Base-by-base conservation (phyloP, 2,329 filamentous ascomycete species). In the Alternaria panax region DNA sequence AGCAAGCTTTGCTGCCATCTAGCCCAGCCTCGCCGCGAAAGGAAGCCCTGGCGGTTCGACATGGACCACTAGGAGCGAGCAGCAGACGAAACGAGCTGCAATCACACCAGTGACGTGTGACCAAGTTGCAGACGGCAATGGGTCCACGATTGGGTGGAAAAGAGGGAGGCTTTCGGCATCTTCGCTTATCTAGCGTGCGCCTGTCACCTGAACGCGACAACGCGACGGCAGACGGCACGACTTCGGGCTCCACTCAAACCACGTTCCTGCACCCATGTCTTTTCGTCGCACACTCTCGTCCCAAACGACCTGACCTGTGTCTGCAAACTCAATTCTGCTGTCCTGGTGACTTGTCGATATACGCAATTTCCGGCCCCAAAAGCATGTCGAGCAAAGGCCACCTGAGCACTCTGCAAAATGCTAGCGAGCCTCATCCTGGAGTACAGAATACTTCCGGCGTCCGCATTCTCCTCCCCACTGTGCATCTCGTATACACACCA, bases 41-140 rank as follows among this genome's bases (percentile, higher is more conserved):
- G 14, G 46, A 46, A 57, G 60, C 52, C 64, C 57, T 62, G 59
- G 66, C 60, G 54, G 60, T 56, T 64, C 51, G 25, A 30, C 30
- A 45, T 51, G 32, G 45, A 57, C 66, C 66, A 69, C 56, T 69
- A 54, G 63, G 40, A 54, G 50, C 22, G n/a, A 32, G 40, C 41
- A 54, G 42, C 22, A 27, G 41, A 62, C 55, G 51, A 38, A 43
- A 47, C 25, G 42, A 51, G 51, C 51, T 45, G 51, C 51, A 54
- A 54, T 54, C 51, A 45, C 51, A 45, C 51, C 40, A 43, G 38
- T 59, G 51, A 62, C 52, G 60, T 63, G 64, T 67, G 61, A 67
- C 62, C 41, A 50, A 41, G 55, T 65, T 65, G 62, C 61, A 64
- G 51, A 43, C 50, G 36, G 50, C 34, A 30, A 46, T 38, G 20